These are phyloP conservation scores for Colletotrichum lentis DNA, from an alignment of 2,329 filamentous ascomycete genomes.

Conservation along the genomic window DNA sequence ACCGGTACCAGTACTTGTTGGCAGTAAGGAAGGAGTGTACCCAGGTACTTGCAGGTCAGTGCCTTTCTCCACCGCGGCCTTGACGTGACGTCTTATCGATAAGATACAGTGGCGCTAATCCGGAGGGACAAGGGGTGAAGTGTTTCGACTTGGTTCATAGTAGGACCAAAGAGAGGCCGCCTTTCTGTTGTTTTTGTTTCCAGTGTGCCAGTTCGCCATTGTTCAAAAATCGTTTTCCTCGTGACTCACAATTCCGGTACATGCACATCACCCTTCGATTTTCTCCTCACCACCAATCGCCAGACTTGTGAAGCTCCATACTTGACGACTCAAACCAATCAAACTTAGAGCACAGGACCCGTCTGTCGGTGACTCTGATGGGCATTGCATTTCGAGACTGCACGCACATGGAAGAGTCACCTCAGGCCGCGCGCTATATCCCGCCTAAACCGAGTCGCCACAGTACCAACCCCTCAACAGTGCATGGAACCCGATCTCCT, in stretches of 20 bases:
- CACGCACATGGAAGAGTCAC: constrained; percentile 15
- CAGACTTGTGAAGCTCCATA: not conserved
- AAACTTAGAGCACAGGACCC: not conserved
- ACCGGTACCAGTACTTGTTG: constrained; percentile 7
- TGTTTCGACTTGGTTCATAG: constrained; percentile 28
- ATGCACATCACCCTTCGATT: not conserved
- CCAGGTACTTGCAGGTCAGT: not conserved
- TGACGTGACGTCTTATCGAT: constrained; percentile 33
- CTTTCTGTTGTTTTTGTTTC: not conserved
- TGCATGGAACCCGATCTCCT: not conserved
- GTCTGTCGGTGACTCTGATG: not conserved
- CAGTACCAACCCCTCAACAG: not conserved
- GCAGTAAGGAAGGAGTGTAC: not conserved
- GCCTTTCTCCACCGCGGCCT: not conserved
- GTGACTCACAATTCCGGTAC: constrained; percentile 11
- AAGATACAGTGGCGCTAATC: constrained; percentile 22
- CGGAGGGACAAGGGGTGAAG: constrained; percentile 11
- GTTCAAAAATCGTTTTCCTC: constrained; percentile 3
- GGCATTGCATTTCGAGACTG: constrained; percentile 13
- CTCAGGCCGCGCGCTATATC: not conserved
- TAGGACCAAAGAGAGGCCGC: constrained; percentile 19
- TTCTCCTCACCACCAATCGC: no score
- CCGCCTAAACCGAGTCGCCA: not conserved
- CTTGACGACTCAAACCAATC: not conserved
- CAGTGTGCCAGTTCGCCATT: constrained; percentile 20